Percentiles rank a stretch among this genome's conserved stretches.
phyloP scores from a whole-genome alignment of 495 filamentous ascomycete species.

The Neurospora sp. region DNA sequence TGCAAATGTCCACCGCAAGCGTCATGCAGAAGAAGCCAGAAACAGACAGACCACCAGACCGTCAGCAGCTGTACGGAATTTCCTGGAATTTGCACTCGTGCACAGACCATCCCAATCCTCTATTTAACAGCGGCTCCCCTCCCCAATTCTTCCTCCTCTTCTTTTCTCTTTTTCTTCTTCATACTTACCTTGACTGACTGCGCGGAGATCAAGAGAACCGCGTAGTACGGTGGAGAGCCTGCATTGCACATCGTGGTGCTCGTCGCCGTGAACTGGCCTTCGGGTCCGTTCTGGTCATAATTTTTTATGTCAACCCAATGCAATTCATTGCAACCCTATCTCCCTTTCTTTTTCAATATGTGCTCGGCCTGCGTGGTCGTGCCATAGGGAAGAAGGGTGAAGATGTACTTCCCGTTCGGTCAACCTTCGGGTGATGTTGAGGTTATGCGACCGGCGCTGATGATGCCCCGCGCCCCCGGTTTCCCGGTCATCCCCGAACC shows the following conservation, averaged over 20 bases:
- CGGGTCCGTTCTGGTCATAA: neutral
- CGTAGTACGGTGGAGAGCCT: neutral
- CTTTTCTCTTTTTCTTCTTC: neutral
- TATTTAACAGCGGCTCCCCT: neutral
- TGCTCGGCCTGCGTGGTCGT: constrained; percentile 6
- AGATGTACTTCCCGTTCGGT: neutral
- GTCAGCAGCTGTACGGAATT: neutral
- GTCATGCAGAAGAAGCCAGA: neutral
- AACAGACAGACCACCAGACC: neutral
- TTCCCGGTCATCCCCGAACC: neutral
- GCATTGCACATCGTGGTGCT: neutral
- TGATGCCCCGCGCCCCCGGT: neutral
- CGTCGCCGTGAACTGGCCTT: neutral
- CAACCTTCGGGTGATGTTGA: neutral
- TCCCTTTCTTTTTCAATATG: constrained; percentile 10
- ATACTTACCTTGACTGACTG: neutral
- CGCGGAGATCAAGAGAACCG: neutral
- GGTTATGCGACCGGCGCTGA: neutral
- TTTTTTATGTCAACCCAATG: neutral
- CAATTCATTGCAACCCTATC: neutral
- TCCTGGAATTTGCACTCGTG: neutral
- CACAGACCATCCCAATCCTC: neutral
- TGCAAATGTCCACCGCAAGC: neutral
- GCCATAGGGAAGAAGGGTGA: constrained; percentile 10
- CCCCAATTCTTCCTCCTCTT: neutral